These are phyloP conservation scores for Phytophthora pseudosyringae DNA, from an alignment of 352 stramenopile species.

Conservation along the genomic window DNA sequence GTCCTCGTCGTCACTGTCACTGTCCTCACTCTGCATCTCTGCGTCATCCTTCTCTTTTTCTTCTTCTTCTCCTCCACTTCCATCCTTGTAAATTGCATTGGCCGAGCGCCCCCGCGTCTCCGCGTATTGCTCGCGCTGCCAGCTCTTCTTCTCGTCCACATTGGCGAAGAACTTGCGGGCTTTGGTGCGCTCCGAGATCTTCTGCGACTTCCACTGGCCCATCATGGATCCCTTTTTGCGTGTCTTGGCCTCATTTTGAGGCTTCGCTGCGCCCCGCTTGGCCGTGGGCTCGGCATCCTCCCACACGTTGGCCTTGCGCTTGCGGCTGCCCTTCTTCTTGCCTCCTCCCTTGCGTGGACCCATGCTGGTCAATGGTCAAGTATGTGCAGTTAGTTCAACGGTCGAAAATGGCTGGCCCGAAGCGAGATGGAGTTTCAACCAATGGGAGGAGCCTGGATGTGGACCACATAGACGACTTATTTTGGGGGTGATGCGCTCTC, in stretches of 20 bases:
- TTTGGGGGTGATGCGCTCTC: slow-evolving; percentile 13
- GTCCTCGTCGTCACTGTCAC: slow-evolving; percentile 28
- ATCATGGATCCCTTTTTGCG: slow-evolving; percentile 64
- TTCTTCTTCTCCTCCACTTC: slow-evolving; percentile 22
- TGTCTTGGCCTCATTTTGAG: slow-evolving; percentile 26
- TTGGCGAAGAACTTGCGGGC: slow-evolving; percentile 49
- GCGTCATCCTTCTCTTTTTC: background rate
- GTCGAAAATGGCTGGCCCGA: slow-evolving; percentile 39
- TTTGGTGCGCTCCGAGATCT: slow-evolving; percentile 53
- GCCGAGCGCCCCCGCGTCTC: slow-evolving; percentile 38
- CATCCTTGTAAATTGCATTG: slow-evolving; percentile 52
- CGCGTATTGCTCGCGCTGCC: slow-evolving; percentile 51
- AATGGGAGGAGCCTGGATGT: slow-evolving; percentile 9
- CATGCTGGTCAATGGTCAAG: slow-evolving; percentile 28
- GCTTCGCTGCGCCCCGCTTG: slow-evolving; percentile 15
- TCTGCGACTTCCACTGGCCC: slow-evolving; percentile 75
- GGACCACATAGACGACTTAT: slow-evolving; percentile 21
- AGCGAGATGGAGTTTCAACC: slow-evolving; percentile 19
- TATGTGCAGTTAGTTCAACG: too few relatives aligned
- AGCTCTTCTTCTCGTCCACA: slow-evolving; percentile 56
- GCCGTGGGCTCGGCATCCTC: slow-evolving; percentile 43
- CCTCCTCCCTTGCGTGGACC: slow-evolving; percentile 37
- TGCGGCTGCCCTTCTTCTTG: slow-evolving; percentile 52
- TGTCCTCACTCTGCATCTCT: slow-evolving; percentile 5
- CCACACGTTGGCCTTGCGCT: slow-evolving; percentile 63